phyloP scores from a whole-genome alignment of 805 yeast genomes.

The Metschnikowia gelsemii region DNA sequence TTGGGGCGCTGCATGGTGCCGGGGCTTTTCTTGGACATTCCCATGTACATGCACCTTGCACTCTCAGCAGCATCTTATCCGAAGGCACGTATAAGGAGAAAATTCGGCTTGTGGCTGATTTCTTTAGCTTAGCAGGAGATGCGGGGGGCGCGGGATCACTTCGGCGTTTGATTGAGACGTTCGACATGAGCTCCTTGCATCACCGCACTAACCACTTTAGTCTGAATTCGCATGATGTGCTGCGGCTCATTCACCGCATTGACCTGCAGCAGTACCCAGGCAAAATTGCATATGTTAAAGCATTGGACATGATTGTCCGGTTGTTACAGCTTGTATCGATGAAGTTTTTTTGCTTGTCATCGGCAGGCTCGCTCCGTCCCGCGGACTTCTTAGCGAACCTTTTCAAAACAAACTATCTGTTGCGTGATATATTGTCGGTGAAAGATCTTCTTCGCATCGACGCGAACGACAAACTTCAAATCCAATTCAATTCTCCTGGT shows the following conservation, averaged over 20 bases:
- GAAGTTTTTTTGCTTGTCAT: constrained; percentile 1
- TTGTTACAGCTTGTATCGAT: constrained; percentile 17
- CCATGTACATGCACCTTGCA: too few relatives aligned
- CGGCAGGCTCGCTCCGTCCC: constrained; percentile 5
- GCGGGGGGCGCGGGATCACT: constrained; percentile 12
- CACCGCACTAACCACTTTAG: constrained; percentile 3
- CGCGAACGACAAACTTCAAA: not conserved
- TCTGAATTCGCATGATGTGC: constrained; percentile 11
- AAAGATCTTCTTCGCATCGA: constrained; percentile 9
- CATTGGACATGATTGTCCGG: constrained; percentile 17
- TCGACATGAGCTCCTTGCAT: constrained; percentile 12
- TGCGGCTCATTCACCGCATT: constrained; percentile 10
- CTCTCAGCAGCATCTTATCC: constrained; percentile 15
- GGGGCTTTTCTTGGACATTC: constrained; percentile 3
- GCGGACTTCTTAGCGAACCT: constrained; percentile 1
- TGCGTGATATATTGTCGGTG: constrained; percentile 13
- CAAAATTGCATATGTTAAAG: constrained; percentile 14
- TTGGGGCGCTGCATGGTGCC: not conserved
- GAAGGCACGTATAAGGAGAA: constrained; percentile 22
- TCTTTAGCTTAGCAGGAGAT: constrained; percentile 8
- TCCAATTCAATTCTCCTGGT: not conserved
- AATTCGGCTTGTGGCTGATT: constrained; percentile 17
- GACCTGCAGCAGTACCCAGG: constrained; percentile 18
- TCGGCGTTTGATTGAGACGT: constrained; percentile 9
- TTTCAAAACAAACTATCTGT: constrained; percentile 12